A percentile compares a stretch with the other conserved stretches of the same genome.
These are phyloP conservation scores for Coemansia sp. DNA, from an alignment of 371 early-diverging fungal species.

Conservation along the genomic window DNA sequence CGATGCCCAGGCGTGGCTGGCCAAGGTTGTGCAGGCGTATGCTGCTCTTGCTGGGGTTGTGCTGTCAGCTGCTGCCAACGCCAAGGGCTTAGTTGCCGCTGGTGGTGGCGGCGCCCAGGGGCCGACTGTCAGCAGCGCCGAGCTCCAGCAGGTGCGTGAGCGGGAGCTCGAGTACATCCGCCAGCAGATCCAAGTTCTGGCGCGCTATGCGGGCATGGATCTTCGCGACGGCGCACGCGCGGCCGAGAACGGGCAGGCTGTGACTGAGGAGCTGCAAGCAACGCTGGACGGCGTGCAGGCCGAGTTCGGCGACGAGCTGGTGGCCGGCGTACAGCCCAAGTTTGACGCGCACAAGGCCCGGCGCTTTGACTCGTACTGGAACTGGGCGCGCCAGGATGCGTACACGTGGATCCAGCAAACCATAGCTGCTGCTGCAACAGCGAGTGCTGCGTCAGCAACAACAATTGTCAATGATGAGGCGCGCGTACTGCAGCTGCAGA, in stretches of 20 bases:
- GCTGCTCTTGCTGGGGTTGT: conserved; percentile 72
- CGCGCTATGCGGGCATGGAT: conserved; percentile 82
- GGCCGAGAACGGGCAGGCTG: conserved; percentile 26
- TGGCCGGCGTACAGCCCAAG: conserved; percentile 80
- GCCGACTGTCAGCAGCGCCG: conserved; percentile 81
- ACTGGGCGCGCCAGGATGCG: conserved; percentile 95
- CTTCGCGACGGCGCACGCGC: conserved; percentile 71
- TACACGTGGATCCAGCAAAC: conserved; percentile 28
- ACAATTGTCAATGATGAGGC: background rate
- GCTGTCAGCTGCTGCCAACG: conserved; percentile 61
- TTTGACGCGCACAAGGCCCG: conserved; percentile 86
- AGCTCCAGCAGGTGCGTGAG: conserved; percentile 77
- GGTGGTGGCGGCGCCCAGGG: conserved; percentile 63
- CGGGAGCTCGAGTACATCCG: conserved; percentile 74
- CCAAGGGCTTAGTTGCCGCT: conserved; percentile 21
- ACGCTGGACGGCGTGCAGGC: conserved; percentile 79
- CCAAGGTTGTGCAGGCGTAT: conserved; percentile 72
- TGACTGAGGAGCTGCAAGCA: conserved; percentile 60
- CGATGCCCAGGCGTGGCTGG: conserved; percentile 87
- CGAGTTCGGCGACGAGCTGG: conserved; percentile 87
- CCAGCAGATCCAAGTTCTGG: conserved; percentile 82
- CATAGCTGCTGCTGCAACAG: background rate
- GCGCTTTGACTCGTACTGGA: conserved; percentile 93
- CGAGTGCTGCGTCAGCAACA: background rate
- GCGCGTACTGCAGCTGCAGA: conserved; percentile 27